Base-by-base conservation (phyloP, 805 yeast genomes). In the Brettanomyces anomalus region DNA sequence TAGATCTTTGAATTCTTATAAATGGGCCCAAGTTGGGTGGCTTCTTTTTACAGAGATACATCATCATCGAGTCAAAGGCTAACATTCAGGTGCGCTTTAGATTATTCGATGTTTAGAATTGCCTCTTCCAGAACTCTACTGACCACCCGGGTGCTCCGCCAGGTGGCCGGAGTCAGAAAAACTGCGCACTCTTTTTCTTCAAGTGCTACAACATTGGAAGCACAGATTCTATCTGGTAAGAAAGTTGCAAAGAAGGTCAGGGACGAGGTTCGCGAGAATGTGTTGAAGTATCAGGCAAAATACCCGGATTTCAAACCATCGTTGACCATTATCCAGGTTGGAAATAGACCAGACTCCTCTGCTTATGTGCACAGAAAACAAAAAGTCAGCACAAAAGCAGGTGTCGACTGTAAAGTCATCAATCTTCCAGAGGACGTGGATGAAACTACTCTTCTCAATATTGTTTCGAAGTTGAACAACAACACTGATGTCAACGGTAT, bases 321-420 rank as follows among this genome's bases (percentile, higher is more conserved):
- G 36, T 67, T 85, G 55, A 68, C 79, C 47, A 84, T 85, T 49
- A 68, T 85, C 49, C 95, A 85, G 64, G 83, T 85, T 18, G 95
- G 94, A 43, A 66, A 67, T 20, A 71, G 90, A 60, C 82, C 81
- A 18, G 95, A 85, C 56, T 83, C 93, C 11, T 68, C 82, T n/a
- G 81, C 87, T 3, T 85, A 85, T 61, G 89, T 85, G 38, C 74
- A 77, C 49, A 83, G 82, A 87, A 85, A 85, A 61, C 64, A 81
- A 46, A 81, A 79, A 60, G 90, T 93, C 10, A 85, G 90, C 24
- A 67, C 70, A 43, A 85, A 79, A 50, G 79, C 88, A 33, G 77
- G 79, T 43, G 74, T 85, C 45, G 65, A 67, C 15, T 82, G 89
- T 63, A 62, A 69, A 31, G 70, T 81, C 43, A 70, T 79, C 55